Base-by-base conservation (phyloP, 1,284 basidiomycete genomes). In the Earliella scabrosa region DNA sequence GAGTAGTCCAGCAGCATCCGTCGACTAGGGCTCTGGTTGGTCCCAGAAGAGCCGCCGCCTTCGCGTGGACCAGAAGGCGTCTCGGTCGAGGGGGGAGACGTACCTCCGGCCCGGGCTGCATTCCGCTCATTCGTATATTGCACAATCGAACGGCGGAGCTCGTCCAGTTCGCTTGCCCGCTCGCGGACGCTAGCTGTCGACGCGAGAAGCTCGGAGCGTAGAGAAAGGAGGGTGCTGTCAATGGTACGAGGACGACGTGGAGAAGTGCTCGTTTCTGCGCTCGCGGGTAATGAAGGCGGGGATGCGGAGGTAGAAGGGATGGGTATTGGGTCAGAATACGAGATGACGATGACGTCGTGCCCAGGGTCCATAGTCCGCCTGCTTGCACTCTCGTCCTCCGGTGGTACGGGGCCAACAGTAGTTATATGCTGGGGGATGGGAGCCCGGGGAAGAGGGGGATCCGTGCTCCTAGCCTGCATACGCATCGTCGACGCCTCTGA, bases 311-410 rank as follows among this genome's bases (percentile, higher is more conserved):
- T 39, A n/a, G 44, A 52, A 27, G 45, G 38, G 26, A 35, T 32
- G 41, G 44, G 39, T 26, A 44, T 10, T 32, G 45, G 24, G n/a
- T 53, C 51, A 11, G 51, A 45, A 14, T 67, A 48, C 1, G 60
- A 67, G 38, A 71, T 59, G 14, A 70, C 58, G 29, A 71, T 69
- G 14, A 68, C 68, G 32, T 68, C 54, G 48, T 71, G 70, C 8
- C 59, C 58, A 2, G 70, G 70, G 9, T 65, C 66, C 70, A 71
- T 71, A 8, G 54, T 9, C 20, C 39, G 56, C 24, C 50, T 55
- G 20, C 47, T 41, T 1, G 10, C 32, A 35, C 23, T 23, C 8
- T 49, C n/a, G n/a, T n/a, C 26, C 6, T 38, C 29, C 31, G 29
- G 14, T 27, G 24, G n/a, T 20, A 24, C 46, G 26, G 24, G 32